Evolutionary conservation across 495 filamentous ascomycete genomes (phyloP).

Genomic region (Talaromyces stipitatus): DNA sequence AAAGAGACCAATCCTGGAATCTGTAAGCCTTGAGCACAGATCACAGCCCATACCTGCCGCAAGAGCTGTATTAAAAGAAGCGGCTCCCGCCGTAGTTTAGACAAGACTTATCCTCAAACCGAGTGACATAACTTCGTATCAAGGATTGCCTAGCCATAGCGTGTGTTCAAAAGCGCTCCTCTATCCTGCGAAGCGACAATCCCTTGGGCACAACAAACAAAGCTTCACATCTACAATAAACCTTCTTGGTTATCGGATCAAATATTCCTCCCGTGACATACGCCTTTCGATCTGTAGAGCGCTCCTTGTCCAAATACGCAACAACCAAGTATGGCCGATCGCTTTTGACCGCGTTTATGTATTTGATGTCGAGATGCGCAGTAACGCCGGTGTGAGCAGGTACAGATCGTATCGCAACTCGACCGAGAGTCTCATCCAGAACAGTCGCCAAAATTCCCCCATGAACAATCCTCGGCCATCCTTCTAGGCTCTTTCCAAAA

Average conservation of each 20-base stretch:
- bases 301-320: conserved; percentile 33
- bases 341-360: conserved; percentile 48
- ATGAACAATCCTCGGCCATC: conserved; percentile 74
- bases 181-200: conserved; percentile 35
- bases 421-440: conserved; percentile 54
- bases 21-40: neutral
- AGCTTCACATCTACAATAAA: conserved; percentile 49
- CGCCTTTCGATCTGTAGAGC: conserved; percentile 53
- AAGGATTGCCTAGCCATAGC: no score
- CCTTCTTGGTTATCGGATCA: conserved; percentile 38
- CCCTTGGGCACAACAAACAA: conserved; percentile 58
- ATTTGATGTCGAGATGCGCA: conserved; percentile 57
- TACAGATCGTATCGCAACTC: conserved; percentile 31
- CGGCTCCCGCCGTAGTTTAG: no score
- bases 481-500: conserved; percentile 54
- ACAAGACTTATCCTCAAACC: no score
- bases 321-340: conserved; percentile 59
- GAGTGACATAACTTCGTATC: no score
- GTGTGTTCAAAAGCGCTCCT: conserved; percentile 34
- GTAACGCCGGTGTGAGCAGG: conserved; percentile 48
- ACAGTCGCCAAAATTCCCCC: conserved; percentile 67
- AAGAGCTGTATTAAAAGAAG: neutral
- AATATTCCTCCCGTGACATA: conserved; percentile 52
- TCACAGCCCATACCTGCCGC: neutral
- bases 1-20: neutral